These are phyloP conservation scores for Hortiboletus campestris DNA, from an alignment of 768 basidiomycete species.

Conservation along the genomic window DNA sequence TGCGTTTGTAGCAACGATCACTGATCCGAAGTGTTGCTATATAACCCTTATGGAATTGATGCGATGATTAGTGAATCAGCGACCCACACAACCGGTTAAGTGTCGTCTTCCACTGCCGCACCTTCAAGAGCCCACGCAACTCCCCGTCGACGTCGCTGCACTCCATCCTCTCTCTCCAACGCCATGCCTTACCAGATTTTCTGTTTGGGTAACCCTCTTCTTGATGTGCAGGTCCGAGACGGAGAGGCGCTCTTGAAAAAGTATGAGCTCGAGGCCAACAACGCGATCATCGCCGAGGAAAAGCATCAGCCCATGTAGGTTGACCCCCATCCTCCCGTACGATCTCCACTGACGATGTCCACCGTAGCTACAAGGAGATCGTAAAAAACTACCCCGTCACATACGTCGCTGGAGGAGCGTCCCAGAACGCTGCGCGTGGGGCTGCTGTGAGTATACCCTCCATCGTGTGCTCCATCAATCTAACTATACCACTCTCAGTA, in stretches of 20 bases:
- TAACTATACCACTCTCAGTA: not conserved
- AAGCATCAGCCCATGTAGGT: conserved; percentile 82
- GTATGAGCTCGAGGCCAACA: conserved; percentile 89
- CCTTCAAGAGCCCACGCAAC: not conserved
- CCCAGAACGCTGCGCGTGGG: conserved; percentile 93
- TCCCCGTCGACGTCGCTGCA: conserved; percentile 16
- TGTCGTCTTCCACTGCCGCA: conserved; percentile 1
- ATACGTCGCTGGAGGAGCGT: conserved; percentile 96
- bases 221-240: conserved; percentile 91
- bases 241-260: conserved; percentile 85
- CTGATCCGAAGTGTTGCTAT: not conserved
- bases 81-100: not conserved
- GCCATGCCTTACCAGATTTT: conserved; percentile 69
- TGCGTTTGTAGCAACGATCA: not conserved
- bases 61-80: not conserved
- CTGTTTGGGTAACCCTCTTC: conserved; percentile 93
- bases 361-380: conserved; percentile 81
- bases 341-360: not conserved
- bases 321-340: not conserved
- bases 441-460: conserved; percentile 69
- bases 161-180: conserved; percentile 3
- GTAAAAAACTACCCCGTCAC: conserved; percentile 71
- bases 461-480: not conserved
- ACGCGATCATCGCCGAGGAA: conserved; percentile 91
- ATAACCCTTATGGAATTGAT: not conserved